Conservation (phyloP, 305 asterid species). For the Rubia balearica region DNA sequence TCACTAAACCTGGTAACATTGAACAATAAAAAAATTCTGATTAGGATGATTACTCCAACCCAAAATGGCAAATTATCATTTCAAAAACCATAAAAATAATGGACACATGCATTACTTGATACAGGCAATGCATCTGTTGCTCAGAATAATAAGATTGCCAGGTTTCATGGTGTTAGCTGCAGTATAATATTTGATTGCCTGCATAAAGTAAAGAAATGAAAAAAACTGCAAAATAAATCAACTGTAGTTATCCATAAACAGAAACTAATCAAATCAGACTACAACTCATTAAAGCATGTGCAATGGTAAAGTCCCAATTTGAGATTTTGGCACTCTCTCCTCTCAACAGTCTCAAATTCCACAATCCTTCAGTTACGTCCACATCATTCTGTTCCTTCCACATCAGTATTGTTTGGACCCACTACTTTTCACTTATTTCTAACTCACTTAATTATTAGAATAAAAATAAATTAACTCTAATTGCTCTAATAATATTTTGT, state of each 20-base stretch:
- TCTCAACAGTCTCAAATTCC: no score
- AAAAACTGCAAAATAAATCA: conserved; percentile 13
- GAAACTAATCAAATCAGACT: not conserved
- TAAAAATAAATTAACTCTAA: no score
- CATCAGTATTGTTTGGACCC: no score
- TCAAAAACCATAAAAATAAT: not conserved
- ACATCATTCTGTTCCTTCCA: no score
- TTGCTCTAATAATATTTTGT: no score
- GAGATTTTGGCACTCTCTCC: no score
- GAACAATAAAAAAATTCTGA: conserved; percentile 11
- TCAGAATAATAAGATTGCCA: conserved; percentile 56
- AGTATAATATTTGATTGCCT: conserved; percentile 86
- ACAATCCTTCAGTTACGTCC: no score
- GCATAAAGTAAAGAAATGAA: conserved; percentile 14
- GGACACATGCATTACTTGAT: conserved; percentile 40
- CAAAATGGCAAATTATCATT: not conserved
- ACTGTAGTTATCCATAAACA: not conserved
- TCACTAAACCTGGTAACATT: conserved; percentile 52
- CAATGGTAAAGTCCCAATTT: no score
- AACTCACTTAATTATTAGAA: no score
- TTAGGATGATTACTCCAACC: conserved; percentile 3
- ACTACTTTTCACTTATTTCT: no score
- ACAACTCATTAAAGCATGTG: no score
- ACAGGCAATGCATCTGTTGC: conserved; percentile 83
- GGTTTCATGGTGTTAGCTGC: conserved; percentile 77